Conservation (phyloP, 75 land plant genomes). For the Azolla pinnata region DNA sequence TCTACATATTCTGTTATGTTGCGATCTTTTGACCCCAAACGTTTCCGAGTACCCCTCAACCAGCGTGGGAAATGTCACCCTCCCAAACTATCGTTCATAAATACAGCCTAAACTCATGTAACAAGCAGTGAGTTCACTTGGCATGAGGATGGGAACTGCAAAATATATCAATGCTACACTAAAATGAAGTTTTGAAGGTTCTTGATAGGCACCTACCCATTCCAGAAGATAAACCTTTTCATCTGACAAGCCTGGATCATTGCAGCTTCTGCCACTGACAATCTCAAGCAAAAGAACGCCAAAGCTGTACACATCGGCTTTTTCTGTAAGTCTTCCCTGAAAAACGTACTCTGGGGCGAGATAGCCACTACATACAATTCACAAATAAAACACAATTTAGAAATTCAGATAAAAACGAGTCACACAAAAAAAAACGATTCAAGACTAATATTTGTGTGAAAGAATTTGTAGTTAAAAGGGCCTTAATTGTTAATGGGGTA, state of each 20-base stretch:
- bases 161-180: not conserved
- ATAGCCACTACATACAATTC: constrained; percentile 28
- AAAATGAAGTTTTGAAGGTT: not conserved
- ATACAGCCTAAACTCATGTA: no score
- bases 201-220: constrained; percentile 16
- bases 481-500: no score
- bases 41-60: no score
- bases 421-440: not conserved
- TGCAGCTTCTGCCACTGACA: constrained; percentile 32
- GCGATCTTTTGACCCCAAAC: no score
- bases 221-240: constrained; percentile 24
- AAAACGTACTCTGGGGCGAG: constrained; percentile 45
- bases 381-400: not conserved
- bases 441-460: not conserved
- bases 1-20: no score
- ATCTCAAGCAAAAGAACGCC: constrained; percentile 40
- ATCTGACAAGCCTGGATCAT: constrained; percentile 4
- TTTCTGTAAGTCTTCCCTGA: constrained; percentile 38
- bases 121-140: no score
- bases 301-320: constrained; percentile 41
- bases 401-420: not conserved
- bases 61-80: no score
- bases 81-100: no score
- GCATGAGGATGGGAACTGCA: no score
- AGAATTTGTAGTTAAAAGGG: no score